Evolutionary conservation across 2,329 filamentous ascomycete species (phyloP), one percentile per base, ranked within the genome.

Genomic region (Clonostachys chloroleuca): DNA sequence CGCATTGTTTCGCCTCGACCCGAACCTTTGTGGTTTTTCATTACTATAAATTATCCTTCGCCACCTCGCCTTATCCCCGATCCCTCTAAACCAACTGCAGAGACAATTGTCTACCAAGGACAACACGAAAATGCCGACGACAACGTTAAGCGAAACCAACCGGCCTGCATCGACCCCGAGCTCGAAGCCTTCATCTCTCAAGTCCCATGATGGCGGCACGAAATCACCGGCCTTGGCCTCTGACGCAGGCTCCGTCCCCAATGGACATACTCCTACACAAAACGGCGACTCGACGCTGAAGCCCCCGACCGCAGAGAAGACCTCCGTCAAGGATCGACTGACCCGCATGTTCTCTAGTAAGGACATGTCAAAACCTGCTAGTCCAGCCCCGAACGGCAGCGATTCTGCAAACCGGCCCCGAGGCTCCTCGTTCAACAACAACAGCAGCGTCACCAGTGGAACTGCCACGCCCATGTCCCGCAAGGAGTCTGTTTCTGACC

Each of bases 321-420:
- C 75, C 3, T 81, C 80, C 13, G 80, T 85, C 65, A 85, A 84
- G 61, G 80, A 83, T 59, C 77, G 80, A 42, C 62, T 85, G 48
- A 79, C 80, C 39, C 77, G 81, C 68, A 85, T 85, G 75, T 85
- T 85, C 65, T 81, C 76, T 46, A 75, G 71, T 53, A 82, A 78
- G 59, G 80, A 83, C 46, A 59, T 69, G 17, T 56, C 62, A 39
- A 66, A 63, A 47, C 60, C 62, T 46, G 54, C 66, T 36, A 63
- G 65, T 42, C 47, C 51, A 12, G 30, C 50, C 17, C 35, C 35
- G 43, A 44, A 41, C 43, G 42, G 17, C 47, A 52, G 60, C 51
- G 65, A 68, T 20, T 45, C 54, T 13, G 52, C 60, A 41, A 56
- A 59, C 48, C 67, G 67, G 45, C 54, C 63, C 39, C 63, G 68